Base-by-base conservation (phyloP, 805 yeast genomes). In the Candida nemodendra region DNA sequence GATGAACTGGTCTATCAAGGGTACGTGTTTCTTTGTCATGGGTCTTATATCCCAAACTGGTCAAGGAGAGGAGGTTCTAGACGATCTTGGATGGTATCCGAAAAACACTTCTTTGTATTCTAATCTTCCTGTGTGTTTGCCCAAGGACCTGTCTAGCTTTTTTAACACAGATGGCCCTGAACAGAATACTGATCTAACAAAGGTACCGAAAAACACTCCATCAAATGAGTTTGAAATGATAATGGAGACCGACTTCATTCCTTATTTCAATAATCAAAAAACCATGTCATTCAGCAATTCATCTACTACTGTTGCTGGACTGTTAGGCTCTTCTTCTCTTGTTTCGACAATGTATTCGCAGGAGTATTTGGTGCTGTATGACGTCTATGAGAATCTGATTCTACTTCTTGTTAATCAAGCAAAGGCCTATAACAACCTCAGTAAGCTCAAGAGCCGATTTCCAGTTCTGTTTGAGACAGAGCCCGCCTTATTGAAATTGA, bases 41-140 rank as follows among this genome's bases (percentile, higher is more conserved):
- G 96, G 96, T 0, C 68, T 86, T 47, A 68, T 89, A 18, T 69
- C 93, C 0, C 70, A 71, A 16, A 86, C 95, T 0, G 66, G 65
- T 12, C 88, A 86, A 52, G 98, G 98, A 0, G 71, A 80, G 16
- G 97, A 90, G 54, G 78, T 89, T 12, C 64, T 90, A 39, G 95
- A 87, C 54, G 95, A 88, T 50, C 66, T 74, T 37, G 80, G 80
- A 1, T 91, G 97, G 97, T 65, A 60, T 30, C 69, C 78, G 14
- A 72, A 74, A 18, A 51, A 69, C 19, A 69, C 69, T 33, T 59
- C 66, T 0, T 63, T 64, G 42, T 68, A 68, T n/a, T 48, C 56
- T 2, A 74, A 79, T 18, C 25, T 52, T 9, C 51, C 56, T 1
- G 22, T 57, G 16, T 54, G 63, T 45, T 35, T 61, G 18, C 65